Base-by-base conservation (phyloP, 1,284 basidiomycete genomes). In the Athelia sp. region DNA sequence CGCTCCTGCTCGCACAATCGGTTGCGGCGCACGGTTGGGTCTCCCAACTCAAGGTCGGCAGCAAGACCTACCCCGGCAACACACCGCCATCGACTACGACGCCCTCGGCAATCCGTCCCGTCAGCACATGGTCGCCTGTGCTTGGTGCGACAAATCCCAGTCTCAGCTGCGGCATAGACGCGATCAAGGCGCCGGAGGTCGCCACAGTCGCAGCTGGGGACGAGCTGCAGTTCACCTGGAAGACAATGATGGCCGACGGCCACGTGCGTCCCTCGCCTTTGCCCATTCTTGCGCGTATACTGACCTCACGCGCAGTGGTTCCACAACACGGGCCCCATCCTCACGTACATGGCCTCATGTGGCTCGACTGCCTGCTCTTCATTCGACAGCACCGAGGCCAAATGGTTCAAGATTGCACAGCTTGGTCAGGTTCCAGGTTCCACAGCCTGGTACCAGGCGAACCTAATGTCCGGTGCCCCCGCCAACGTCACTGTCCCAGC, bases 321-420 rank as follows among this genome's bases (percentile, higher is more conserved):
- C 1, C 87, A 90, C 58, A 73, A 85, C 51, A 81, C 70, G 10
- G 87, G 87, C 3, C 86, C 87, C 2, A 65, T 89, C 59, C 69
- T 88, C 65, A 84, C 81, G 32, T 90, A 90, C 62, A 75, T 90
- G 75, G 76, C 84, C 0, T 71, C 75, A 11, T 88, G 85, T 56
- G 79, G 77, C 1, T 61, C 65, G 21, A 68, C 69, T 0, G 67
- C 77, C 1, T 87, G 86, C 65, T 72, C 77, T 59, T 65, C 81
- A 53, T 87, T 81, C 63, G 70, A 87, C 56, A 58, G 76, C 2
- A 67, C 72, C 4, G 61, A 72, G 10, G 82, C 83, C 2, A 68
- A 81, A 57, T 89, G 82, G 82, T 88, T 89, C 75, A 89, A 90
- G 61, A 72, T 75, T 49, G 51, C 68, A 14, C 64, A 75, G 52